Percentiles rank a stretch among this genome's conserved stretches.
These are phyloP conservation scores for Jacaranda mimosifolia DNA, from an alignment of 257 asterid species.

Conservation along the genomic window DNA sequence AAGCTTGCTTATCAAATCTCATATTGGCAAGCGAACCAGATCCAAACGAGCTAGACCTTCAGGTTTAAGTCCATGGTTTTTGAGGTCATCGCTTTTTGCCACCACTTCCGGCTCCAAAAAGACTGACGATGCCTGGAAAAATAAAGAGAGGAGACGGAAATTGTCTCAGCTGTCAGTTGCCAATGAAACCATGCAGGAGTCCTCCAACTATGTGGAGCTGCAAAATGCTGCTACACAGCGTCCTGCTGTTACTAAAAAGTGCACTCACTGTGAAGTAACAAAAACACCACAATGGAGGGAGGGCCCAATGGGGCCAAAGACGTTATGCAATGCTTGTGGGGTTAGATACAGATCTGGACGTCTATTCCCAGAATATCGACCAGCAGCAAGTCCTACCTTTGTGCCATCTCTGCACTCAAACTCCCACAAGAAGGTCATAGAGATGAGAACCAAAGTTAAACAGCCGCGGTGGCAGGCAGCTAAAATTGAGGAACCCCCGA, in stretches of 20 bases:
- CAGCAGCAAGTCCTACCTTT: constrained; percentile 82
- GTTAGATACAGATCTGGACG: constrained; percentile 78
- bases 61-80: constrained; percentile 58
- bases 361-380: constrained; percentile 81
- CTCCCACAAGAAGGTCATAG: constrained; percentile 57
- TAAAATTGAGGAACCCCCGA: constrained; percentile 30
- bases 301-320: constrained; percentile 81
- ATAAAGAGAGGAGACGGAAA: constrained; percentile 45
- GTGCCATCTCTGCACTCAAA: constrained; percentile 71
- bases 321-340: constrained; percentile 91
- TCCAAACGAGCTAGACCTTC: constrained; percentile 62
- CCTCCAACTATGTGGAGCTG: background rate
- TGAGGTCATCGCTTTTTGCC: constrained; percentile 41
- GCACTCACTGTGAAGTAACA: constrained; percentile 78
- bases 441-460: constrained; percentile 55
- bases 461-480: background rate
- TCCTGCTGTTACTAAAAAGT: constrained; percentile 45
- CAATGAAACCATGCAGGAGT: background rate
- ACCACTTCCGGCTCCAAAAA: constrained; percentile 34
- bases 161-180: constrained; percentile 24
- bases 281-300: constrained; percentile 86
- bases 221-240: constrained; percentile 23
- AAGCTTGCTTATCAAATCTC: constrained; percentile 42
- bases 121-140: constrained; percentile 40
- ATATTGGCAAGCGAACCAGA: constrained; percentile 46